Base-by-base conservation (phyloP, 1,284 basidiomycete species). In the Baeospora myosura region DNA sequence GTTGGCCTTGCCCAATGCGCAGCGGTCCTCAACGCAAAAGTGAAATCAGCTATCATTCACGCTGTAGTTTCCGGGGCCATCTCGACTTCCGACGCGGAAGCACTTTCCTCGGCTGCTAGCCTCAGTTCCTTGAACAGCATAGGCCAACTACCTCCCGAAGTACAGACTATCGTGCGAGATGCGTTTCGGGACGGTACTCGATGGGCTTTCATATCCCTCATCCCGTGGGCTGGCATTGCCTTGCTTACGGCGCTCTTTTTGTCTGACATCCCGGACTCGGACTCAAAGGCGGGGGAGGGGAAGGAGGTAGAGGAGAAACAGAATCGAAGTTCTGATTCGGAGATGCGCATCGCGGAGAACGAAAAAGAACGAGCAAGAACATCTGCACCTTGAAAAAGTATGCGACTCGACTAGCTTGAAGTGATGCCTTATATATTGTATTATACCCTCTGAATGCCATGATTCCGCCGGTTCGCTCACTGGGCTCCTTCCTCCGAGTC, bases 1-100 rank as follows among this genome's bases (percentile, higher is more conserved):
- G 52, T 74, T 32, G 72, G 72, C 22, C 61, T 75, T 22, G 71
- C 73, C 0, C 72, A 73, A 47, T 74, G 71, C 39, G 64, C 64
- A 23, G 68, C 71, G 2, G 59, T 74, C 23, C 60, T 75, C 42
- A 64, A 65, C 47, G 57, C 62, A 16, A 72, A 65, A 53, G 71
- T 69, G 20, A 52, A 55, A 21, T 22, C 50, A 7, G 61, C 62
- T 41, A 55, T 76, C 46, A 18, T 49, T 20, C 30, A 52, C 11
- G 52, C 51, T 17, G 48, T 61, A 24, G 33, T 25, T 2, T 57
- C 57, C 1, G 64, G 59, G 22, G 43, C 48, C 4, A 45, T 69
- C 43, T 52, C 57, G 5, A 23, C 45, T 8, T 35, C 54, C 5
- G 64, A 60, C 37, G 47, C 59, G 2, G 44, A 42, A 11, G 20